Evolutionary conservation across 78 protist genomes (phyloP).

Genomic region (Cavenderia fasciculata): DNA sequence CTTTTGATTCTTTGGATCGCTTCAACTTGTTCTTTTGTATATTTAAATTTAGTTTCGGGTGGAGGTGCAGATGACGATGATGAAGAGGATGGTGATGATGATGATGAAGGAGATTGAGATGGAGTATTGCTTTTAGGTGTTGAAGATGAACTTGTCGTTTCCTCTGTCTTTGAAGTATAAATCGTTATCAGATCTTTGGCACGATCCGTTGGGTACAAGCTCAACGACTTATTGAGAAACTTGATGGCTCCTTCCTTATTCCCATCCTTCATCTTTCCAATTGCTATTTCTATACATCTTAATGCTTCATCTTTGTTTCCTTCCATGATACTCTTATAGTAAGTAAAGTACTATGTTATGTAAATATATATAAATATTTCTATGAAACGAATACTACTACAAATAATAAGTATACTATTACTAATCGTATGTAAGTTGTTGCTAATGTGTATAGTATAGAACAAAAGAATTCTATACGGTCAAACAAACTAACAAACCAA

Average conservation of each 20-base stretch:
- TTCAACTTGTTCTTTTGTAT: constrained; percentile 56
- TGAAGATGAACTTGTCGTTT: background rate
- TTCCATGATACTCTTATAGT: too few relatives aligned
- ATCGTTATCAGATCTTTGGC: constrained; percentile 17
- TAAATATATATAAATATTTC: too few relatives aligned
- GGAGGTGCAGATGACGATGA: background rate
- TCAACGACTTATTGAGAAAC: constrained; percentile 51
- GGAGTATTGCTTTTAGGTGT: background rate
- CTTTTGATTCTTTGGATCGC: constrained; percentile 55
- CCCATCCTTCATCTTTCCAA: constrained; percentile 1
- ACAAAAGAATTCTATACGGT: too few relatives aligned
- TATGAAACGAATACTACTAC: too few relatives aligned
- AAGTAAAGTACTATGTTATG: too few relatives aligned
- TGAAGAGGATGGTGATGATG: background rate
- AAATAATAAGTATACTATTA: too few relatives aligned
- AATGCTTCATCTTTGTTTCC: constrained; percentile 78
- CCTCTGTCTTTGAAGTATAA: background rate
- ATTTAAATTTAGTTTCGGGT: constrained; percentile 38
- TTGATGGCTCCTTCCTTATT: constrained; percentile 47
- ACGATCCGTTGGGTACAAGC: constrained; percentile 30
- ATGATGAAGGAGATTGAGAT: background rate
- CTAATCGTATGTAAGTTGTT: too few relatives aligned
- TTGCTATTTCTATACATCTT: constrained; percentile 75
- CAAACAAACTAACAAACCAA: too few relatives aligned
- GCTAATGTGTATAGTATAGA: too few relatives aligned